A percentile compares a stretch with the other conserved stretches of the same genome.
Evolutionary conservation across 306 rosid genomes (phyloP).

Genomic region (Prunus fruticosa): DNA sequence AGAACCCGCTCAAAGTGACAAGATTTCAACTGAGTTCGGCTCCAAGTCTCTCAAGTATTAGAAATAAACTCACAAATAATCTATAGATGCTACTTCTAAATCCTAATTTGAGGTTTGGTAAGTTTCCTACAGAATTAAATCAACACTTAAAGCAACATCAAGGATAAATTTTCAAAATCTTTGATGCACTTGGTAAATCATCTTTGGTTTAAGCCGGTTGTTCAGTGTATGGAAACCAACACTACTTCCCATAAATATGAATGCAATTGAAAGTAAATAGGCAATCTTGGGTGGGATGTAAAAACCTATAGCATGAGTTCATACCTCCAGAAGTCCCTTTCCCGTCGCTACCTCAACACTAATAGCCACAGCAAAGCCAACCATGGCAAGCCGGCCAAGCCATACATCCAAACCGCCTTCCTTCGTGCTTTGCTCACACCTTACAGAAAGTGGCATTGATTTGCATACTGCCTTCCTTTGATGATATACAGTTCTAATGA

Average conservation of each 20-base stretch:
- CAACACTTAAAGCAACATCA: neutral
- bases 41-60: neutral
- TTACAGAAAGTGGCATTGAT: slow-evolving; percentile 54
- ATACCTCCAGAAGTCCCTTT: slow-evolving; percentile 91
- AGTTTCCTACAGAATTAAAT: neutral
- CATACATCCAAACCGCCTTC: slow-evolving; percentile 71
- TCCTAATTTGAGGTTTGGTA: neutral
- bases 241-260: slow-evolving; percentile 19
- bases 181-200: neutral
- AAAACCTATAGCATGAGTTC: neutral
- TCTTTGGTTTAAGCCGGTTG: neutral
- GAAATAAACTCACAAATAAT: neutral
- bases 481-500: slow-evolving; percentile 36
- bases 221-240: neutral
- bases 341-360: slow-evolving; percentile 79
- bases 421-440: slow-evolving; percentile 69
- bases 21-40: neutral
- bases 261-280: slow-evolving; percentile 8
- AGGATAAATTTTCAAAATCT: neutral
- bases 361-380: slow-evolving; percentile 79
- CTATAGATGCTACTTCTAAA: neutral
- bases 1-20: neutral
- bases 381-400: slow-evolving; percentile 89
- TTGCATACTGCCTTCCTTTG: slow-evolving; percentile 38
- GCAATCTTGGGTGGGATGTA: neutral